phyloP scores from a whole-genome alignment of 306 rosid genomes.

The Fagus sylvatica region DNA sequence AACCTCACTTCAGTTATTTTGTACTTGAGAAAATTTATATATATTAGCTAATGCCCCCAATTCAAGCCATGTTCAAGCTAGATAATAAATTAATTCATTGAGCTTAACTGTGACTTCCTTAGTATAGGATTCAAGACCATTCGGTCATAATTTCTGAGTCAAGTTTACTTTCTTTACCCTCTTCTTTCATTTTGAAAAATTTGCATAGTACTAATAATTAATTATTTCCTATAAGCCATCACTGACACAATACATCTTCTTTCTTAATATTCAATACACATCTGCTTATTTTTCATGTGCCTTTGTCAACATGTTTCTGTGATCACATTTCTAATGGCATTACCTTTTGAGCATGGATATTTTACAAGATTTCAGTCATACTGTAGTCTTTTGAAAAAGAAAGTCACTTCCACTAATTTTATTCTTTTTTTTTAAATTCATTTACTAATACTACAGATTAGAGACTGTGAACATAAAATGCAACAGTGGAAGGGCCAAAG shows the following conservation, averaged over 20 bases:
- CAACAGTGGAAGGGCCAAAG: constrained; percentile 74
- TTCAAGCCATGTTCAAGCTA: no score
- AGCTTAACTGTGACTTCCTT: constrained; percentile 2
- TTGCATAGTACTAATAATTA: not conserved
- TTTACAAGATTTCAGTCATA: not conserved
- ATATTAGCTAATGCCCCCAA: no score
- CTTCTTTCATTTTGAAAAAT: not conserved
- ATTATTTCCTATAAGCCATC: constrained; percentile 58
- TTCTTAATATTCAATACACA: constrained; percentile 80
- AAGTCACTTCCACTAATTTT: not conserved
- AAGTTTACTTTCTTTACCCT: no score
- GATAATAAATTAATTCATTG: no score
- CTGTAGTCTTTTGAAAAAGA: not conserved
- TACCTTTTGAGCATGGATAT: constrained; percentile 68
- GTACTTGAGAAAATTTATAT: not conserved
- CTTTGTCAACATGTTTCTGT: constrained; percentile 80
- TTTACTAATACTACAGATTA: constrained; percentile 39
- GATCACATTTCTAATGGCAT: constrained; percentile 70
- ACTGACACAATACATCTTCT: constrained; percentile 77
- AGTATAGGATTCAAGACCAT: constrained; percentile 13
- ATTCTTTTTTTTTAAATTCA: not conserved
- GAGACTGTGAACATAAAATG: constrained; percentile 71
- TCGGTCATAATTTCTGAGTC: constrained; percentile 9
- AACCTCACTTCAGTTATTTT: not conserved
- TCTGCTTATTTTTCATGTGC: constrained; percentile 91